Percentiles rank a stretch among this genome's conserved stretches.
phyloP scores from a whole-genome alignment of 2,329 filamentous ascomycete species.

The Chaetoscypha palmicola region DNA sequence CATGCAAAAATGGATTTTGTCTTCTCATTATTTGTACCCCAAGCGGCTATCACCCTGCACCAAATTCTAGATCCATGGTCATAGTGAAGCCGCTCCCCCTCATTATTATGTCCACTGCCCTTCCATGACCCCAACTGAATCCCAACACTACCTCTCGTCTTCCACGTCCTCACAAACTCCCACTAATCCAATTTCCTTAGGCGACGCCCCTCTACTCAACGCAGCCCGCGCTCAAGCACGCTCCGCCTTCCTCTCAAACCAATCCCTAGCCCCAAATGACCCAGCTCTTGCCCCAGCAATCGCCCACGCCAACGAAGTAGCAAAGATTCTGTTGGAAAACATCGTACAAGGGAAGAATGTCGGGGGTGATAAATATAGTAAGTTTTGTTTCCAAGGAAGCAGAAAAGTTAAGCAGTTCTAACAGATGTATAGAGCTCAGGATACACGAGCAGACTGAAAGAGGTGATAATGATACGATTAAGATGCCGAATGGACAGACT shows the following conservation, averaged over 20 bases:
- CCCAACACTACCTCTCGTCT: not conserved
- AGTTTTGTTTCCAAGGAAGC: constrained; percentile 29
- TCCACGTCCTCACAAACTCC: not conserved
- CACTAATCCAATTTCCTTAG: constrained; percentile 37
- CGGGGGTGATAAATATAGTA: constrained; percentile 52
- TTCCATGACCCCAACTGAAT: not conserved
- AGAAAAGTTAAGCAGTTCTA: not conserved
- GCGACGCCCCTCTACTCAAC: constrained; percentile 59
- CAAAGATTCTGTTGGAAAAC: constrained; percentile 71
- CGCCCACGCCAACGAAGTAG: constrained; percentile 74
- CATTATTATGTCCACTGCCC: too few species aligned
- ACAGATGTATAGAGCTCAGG: constrained; percentile 54
- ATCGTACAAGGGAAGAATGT: constrained; percentile 71
- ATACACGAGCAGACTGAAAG: constrained; percentile 90
- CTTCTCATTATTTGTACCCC: too few species aligned
- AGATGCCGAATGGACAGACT: constrained; percentile 40
- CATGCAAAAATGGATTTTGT: too few species aligned
- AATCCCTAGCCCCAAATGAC: constrained; percentile 48
- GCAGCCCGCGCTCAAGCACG: constrained; percentile 71
- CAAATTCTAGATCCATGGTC: too few species aligned
- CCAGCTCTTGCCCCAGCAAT: constrained; percentile 58
- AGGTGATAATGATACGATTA: constrained; percentile 88
- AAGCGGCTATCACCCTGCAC: too few species aligned
- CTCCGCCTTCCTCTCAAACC: constrained; percentile 63
- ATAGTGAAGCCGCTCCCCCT: too few species aligned